Base-by-base conservation (phyloP, 768 basidiomycete genomes). In the Pulveroboletus sp. region DNA sequence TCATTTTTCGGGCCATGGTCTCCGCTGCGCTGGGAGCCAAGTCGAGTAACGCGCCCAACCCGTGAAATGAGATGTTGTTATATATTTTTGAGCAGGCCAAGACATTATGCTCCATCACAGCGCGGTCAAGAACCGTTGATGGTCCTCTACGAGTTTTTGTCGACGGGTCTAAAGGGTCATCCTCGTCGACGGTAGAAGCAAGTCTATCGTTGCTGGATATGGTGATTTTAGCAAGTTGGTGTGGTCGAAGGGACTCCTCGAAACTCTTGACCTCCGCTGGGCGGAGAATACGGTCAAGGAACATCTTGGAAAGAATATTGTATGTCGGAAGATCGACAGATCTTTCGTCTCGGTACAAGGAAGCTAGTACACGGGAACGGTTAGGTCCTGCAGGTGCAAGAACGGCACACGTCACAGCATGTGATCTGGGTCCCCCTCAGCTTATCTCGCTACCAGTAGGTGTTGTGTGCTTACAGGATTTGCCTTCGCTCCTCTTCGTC, bases 81-180 rank as follows among this genome's bases (percentile, higher is more conserved):
- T 98, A 99, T 45, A 98, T 93, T 61, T 93, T 91, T 4, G 93
- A 95, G 67, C 93, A 93, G 5, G 94, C 93, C 54, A 97, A 81
- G 9, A 99, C 77, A 68, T 99, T 99, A 71, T 99, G 96, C 66
- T 99, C 96, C 86, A 98, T 91, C 40, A 99, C 93, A 6, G 96
- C 96, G 40, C 94, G 82, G 67, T 98, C 96, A 38, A 99, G 78
- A 17, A 99, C 94, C 9, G 94, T 98, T 6, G 91, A 85, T 4
- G 96, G 95, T 1, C 93, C 95, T 37, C 86, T 91, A 54, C 93
- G 80, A 35, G 80, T 89, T 69, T 86, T 89, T 14, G 77, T 71
- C 11, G 71, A 74, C 8, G 81, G 76, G 26, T 83, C 84, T 27
- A 66, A 67, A 39, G 70, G 72, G 48, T 72, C 73, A 47, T 84